Evolutionary conservation across 306 rosid species (phyloP).

Genomic region (Fragaria iinumae): DNA sequence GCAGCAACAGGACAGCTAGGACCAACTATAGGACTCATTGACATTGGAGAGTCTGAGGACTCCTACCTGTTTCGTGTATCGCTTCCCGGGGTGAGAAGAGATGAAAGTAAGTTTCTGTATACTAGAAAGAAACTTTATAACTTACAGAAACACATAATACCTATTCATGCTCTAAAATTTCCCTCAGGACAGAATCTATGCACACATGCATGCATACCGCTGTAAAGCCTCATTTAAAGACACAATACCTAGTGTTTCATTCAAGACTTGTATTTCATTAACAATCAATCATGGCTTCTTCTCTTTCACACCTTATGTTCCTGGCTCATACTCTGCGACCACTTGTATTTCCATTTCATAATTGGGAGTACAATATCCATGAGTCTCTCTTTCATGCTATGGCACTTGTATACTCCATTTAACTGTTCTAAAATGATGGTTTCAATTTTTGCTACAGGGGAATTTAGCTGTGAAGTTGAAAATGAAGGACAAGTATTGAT

Average conservation of each 20-base stretch:
- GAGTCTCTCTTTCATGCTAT: not conserved
- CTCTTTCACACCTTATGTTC: not conserved
- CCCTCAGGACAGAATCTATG: not conserved
- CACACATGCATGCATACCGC: not conserved
- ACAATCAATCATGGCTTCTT: not conserved
- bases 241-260: not conserved
- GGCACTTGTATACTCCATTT: not conserved
- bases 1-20: slow-evolving; percentile 35
- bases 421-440: not conserved
- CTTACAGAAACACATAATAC: not conserved
- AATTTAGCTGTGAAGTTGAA: slow-evolving; percentile 40
- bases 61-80: slow-evolving; percentile 39
- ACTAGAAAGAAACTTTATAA: not conserved
- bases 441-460: slow-evolving; percentile 25
- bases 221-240: not conserved
- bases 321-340: not conserved
- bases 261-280: not conserved
- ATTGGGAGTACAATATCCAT: not conserved
- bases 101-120: slow-evolving; percentile 38
- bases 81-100: slow-evolving; percentile 38
- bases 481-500: slow-evolving; percentile 37
- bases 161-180: not conserved
- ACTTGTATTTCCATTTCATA: not conserved
- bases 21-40: slow-evolving; percentile 38
- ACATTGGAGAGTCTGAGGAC: slow-evolving; percentile 38